Conservation (phyloP, 805 yeast genomes). For the Candida wancherniae region DNA sequence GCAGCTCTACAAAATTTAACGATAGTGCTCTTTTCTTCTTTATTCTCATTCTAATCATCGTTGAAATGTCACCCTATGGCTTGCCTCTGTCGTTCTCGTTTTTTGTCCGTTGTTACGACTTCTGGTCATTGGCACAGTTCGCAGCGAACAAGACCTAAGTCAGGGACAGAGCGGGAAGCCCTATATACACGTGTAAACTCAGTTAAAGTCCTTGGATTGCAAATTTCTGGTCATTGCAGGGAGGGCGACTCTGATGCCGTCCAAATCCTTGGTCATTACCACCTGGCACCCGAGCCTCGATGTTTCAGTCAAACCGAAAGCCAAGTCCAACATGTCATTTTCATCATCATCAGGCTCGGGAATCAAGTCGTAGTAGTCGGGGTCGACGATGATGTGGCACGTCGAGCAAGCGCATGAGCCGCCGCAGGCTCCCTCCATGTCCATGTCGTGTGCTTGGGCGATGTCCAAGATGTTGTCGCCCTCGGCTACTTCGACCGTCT, state of each 20-base stretch:
- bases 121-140: too few species aligned
- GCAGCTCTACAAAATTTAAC: too few species aligned
- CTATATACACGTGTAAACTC: too few species aligned
- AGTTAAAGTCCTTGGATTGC: conserved; percentile 73
- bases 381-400: conserved; percentile 94
- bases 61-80: too few species aligned
- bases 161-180: too few species aligned
- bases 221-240: conserved; percentile 97
- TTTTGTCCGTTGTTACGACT: too few species aligned
- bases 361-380: conserved; percentile 82
- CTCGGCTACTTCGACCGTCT: conserved; percentile 78
- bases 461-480: conserved; percentile 91
- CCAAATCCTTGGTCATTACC: conserved; percentile 80
- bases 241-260: conserved; percentile 89
- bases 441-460: conserved; percentile 89
- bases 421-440: conserved; percentile 98
- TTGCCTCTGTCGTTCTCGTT: too few species aligned
- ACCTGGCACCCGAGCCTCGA: conserved; percentile 95
- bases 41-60: too few species aligned
- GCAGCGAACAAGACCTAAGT: too few species aligned
- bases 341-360: conserved; percentile 98
- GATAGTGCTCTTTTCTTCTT: too few species aligned
- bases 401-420: conserved; percentile 99
- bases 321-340: conserved; percentile 96
- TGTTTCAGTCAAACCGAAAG: conserved; percentile 95